A percentile compares a stretch with the other conserved stretches of the same genome.
Evolutionary conservation across 805 yeast genomes (phyloP).

Genomic region (Sungouiozyma ichnusensis): DNA sequence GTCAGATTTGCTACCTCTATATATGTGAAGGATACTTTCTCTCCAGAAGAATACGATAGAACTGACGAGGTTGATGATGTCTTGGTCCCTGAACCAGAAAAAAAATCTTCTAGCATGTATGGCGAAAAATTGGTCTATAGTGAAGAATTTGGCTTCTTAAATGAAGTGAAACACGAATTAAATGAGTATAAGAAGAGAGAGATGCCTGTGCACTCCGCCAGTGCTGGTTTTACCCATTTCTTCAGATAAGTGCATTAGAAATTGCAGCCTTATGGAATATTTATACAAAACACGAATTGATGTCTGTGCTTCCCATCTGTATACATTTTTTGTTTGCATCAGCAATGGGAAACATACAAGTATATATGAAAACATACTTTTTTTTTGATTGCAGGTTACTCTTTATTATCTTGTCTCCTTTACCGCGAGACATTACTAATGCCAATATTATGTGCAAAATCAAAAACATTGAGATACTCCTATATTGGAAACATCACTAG

Average conservation of each 20-base stretch:
- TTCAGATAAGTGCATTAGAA: constrained; percentile 22
- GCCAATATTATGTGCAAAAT: too few relatives aligned
- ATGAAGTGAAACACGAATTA: constrained; percentile 47
- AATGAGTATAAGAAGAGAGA: constrained; percentile 53
- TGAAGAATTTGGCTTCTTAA: constrained; percentile 12
- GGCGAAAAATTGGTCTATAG: constrained; percentile 3
- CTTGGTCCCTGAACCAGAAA: constrained; percentile 1
- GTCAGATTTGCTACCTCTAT: constrained; percentile 21
- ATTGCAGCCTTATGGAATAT: not conserved
- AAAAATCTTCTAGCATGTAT: not conserved
- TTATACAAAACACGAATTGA: too few relatives aligned
- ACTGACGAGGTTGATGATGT: constrained; percentile 11
- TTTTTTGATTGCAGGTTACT: too few relatives aligned
- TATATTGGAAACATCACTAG: too few relatives aligned
- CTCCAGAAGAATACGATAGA: constrained; percentile 22
- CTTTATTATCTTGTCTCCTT: too few relatives aligned
- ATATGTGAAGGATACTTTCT: constrained; percentile 23
- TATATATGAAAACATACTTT: too few relatives aligned
- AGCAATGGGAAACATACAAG: too few relatives aligned
- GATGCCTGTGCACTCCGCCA: constrained; percentile 59
- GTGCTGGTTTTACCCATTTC: constrained; percentile 56
- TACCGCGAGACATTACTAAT: too few relatives aligned
- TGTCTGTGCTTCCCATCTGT: too few relatives aligned
- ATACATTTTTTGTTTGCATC: too few relatives aligned
- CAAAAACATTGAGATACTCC: too few relatives aligned